Evolutionary conservation across 768 basidiomycete species (phyloP).

Genomic region (Collybiopsis luxurians): DNA sequence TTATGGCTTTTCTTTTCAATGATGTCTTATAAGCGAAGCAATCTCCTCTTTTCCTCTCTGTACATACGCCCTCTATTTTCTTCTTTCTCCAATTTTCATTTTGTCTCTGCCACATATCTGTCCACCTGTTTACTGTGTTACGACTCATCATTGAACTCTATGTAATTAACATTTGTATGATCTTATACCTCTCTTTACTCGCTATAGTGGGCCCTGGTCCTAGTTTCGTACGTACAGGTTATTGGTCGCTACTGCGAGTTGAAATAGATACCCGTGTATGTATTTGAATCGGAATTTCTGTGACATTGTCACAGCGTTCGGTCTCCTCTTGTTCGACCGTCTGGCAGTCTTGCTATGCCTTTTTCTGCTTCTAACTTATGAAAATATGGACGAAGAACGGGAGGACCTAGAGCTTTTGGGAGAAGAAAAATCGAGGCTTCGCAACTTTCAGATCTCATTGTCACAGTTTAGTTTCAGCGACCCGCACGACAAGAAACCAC

Average conservation of each 20-base stretch:
- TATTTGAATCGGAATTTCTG: too few relatives aligned
- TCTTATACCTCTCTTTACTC: not conserved
- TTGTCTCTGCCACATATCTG: not conserved
- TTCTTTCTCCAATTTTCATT: not conserved
- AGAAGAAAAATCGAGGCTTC: too few relatives aligned
- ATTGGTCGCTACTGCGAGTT: too few relatives aligned
- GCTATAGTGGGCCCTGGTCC: not conserved
- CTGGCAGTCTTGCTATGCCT: too few relatives aligned
- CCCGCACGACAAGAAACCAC: not conserved
- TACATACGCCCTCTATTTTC: not conserved
- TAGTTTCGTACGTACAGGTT: not conserved
- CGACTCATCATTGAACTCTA: not conserved
- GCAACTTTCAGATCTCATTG: too few relatives aligned
- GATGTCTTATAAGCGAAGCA: not conserved
- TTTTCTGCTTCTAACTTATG: too few relatives aligned
- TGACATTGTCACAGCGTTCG: too few relatives aligned
- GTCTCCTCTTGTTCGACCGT: too few relatives aligned
- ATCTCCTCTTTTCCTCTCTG: not conserved
- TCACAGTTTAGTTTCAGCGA: too few relatives aligned
- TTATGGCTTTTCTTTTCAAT: not conserved
- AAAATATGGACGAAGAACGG: too few relatives aligned
- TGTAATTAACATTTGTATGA: slow-evolving; percentile 4
- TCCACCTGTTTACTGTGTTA: not conserved
- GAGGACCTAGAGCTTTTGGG: too few relatives aligned
- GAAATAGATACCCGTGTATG: not conserved